Conservation (phyloP, 108 stramenopile species). For the Pseudonitzschia pungens region DNA sequence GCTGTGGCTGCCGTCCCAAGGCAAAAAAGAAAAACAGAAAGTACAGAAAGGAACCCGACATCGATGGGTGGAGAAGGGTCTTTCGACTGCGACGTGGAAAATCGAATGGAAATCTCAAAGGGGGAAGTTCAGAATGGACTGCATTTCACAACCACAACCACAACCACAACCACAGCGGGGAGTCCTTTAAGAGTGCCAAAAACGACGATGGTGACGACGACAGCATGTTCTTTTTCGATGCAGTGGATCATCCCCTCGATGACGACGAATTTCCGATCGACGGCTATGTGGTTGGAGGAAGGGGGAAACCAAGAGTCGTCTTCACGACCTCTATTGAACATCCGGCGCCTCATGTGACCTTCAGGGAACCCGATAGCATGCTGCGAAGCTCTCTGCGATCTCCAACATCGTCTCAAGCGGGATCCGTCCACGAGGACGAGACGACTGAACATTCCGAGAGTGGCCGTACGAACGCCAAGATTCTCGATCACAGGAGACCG, state of each 20-base stretch:
- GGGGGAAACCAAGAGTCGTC: not conserved
- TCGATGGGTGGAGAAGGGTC: not conserved
- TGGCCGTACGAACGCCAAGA: not conserved
- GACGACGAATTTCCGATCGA: slow-evolving; percentile 33
- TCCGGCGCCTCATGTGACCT: slow-evolving; percentile 15
- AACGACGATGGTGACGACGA: slow-evolving; percentile 1
- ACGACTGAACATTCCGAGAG: not conserved
- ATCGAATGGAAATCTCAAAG: not conserved
- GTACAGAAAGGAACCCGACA: not conserved
- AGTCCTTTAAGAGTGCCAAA: not conserved
- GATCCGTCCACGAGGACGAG: not conserved
- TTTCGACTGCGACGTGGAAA: not conserved
- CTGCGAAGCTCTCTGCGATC: not conserved
- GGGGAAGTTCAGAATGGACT: not conserved
- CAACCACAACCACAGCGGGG: not conserved
- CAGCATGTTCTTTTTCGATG: slow-evolving; percentile 36
- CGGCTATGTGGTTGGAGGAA: slow-evolving; percentile 9
- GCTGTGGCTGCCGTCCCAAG: slow-evolving; percentile 17
- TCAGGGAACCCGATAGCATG: slow-evolving; percentile 19
- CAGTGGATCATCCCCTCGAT: slow-evolving; percentile 29
- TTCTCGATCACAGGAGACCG: slow-evolving; percentile 16
- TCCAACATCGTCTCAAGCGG: not conserved
- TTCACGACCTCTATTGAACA: slow-evolving; percentile 22
- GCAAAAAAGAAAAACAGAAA: slow-evolving; percentile 2
- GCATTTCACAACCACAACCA: not conserved